Percentiles rank a stretch among this genome's conserved stretches.
phyloP scores from a whole-genome alignment of 2,329 filamentous ascomycete genomes.

The Ambrosiella cleistominuta region DNA sequence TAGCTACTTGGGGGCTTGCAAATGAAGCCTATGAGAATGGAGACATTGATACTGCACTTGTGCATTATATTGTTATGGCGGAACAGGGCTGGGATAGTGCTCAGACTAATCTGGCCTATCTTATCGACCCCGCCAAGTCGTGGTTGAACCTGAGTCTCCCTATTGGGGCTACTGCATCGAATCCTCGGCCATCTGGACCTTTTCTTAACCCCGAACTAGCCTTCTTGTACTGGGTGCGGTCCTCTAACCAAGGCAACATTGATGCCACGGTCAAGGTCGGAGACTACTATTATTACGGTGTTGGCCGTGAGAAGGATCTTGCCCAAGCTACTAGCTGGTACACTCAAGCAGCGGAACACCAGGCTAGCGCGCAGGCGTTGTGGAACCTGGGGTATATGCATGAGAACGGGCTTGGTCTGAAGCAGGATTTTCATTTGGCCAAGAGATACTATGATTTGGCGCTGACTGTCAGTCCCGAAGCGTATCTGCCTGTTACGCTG shows the following conservation, averaged over 20 bases:
- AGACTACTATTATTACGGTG: conserved; percentile 80
- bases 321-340: conserved; percentile 91
- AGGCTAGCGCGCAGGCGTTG: conserved; percentile 82
- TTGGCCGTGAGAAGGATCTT: conserved; percentile 52
- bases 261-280: conserved; percentile 96
- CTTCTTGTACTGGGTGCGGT: conserved; percentile 87
- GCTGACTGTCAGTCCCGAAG: conserved; percentile 77
- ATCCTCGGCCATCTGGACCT: conserved; percentile 16
- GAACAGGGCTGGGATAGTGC: conserved; percentile 84
- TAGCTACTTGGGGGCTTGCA: conserved; percentile 66
- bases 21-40: conserved; percentile 67
- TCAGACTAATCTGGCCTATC: conserved; percentile 76
- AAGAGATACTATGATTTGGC: conserved; percentile 93
- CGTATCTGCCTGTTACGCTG: conserved; percentile 80
- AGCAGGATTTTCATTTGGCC: conserved; percentile 91
- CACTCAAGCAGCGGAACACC: conserved; percentile 73
- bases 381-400: conserved; percentile 99
- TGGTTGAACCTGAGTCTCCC: conserved; percentile 33
- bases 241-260: conserved; percentile 79
- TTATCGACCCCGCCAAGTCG: conserved; percentile 59
- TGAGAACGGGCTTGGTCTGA: conserved; percentile 82
- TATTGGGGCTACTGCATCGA: conserved; percentile 6
- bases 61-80: conserved; percentile 71
- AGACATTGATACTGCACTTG: conserved; percentile 61
- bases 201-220: conserved; percentile 44